Evolutionary conservation across 805 yeast species (phyloP).

Genomic region (Candida tibetensis): DNA sequence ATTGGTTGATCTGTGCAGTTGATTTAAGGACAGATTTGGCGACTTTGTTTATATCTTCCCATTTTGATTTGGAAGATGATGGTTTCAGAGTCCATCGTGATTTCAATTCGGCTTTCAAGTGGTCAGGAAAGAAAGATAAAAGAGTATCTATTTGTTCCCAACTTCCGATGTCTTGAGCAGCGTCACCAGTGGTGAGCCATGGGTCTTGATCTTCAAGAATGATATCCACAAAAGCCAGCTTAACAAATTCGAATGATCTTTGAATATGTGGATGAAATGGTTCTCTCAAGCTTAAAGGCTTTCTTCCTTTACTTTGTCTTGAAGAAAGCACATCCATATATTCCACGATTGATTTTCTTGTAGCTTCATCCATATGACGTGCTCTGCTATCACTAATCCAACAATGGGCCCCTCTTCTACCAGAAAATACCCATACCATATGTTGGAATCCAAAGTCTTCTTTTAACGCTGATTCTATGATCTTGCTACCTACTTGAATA

Average conservation of each 20-base stretch:
- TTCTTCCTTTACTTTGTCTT: constrained; percentile 32
- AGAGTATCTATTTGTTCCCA: constrained; percentile 51
- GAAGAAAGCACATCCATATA: constrained; percentile 71
- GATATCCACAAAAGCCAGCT: constrained; percentile 58
- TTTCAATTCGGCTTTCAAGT: constrained; percentile 50
- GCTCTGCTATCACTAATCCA: constrained; percentile 93
- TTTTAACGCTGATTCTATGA: constrained; percentile 65
- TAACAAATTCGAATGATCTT: constrained; percentile 68
- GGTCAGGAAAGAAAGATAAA: constrained; percentile 61
- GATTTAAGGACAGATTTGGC: constrained; percentile 48
- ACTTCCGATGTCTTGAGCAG: constrained; percentile 46
- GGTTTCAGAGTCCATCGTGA: constrained; percentile 50
- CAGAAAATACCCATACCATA: constrained; percentile 93
- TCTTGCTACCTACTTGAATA: constrained; percentile 76
- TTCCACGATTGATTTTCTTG: constrained; percentile 76
- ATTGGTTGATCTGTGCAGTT: constrained; percentile 45
- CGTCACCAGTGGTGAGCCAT: constrained; percentile 48
- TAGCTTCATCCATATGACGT: constrained; percentile 64
- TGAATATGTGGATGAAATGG: constrained; percentile 90
- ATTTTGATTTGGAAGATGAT: constrained; percentile 58
- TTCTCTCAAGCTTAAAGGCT: constrained; percentile 55
- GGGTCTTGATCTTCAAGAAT: constrained; percentile 85
- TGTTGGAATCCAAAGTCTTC: constrained; percentile 90
- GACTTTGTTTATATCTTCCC: constrained; percentile 68
- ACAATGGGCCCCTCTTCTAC: constrained; percentile 98